These are phyloP conservation scores for Lachancea thermotolerans DNA, from an alignment of 805 yeast species.

Conservation along the genomic window DNA sequence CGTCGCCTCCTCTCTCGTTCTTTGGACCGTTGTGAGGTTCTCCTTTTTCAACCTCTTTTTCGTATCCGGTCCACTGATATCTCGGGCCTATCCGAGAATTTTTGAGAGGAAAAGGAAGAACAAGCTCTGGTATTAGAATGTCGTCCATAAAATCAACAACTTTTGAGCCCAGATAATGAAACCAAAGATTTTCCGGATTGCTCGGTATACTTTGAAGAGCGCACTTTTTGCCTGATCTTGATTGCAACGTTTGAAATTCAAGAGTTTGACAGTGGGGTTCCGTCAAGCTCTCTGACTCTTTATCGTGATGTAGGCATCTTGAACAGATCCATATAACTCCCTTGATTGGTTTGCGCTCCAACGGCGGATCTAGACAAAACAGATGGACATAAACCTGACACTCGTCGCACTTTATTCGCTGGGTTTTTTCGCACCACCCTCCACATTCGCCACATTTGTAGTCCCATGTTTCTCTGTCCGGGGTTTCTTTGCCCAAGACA, in stretches of 20 bases:
- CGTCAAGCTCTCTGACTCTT: not conserved
- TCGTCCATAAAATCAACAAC: slow-evolving; percentile 19
- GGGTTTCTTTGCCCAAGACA: slow-evolving; percentile 11
- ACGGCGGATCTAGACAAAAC: slow-evolving; percentile 81
- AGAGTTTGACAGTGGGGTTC: not conserved
- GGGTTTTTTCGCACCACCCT: slow-evolving; percentile 77
- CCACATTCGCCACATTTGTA: slow-evolving; percentile 57
- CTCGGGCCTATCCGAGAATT: slow-evolving; percentile 19
- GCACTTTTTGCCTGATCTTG: not conserved
- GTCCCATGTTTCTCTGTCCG: slow-evolving; percentile 6
- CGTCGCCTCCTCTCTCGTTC: slow-evolving; percentile 58
- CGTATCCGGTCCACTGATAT: slow-evolving; percentile 28
- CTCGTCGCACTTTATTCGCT: slow-evolving; percentile 73
- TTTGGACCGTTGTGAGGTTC: slow-evolving; percentile 9
- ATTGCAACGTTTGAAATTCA: no score
- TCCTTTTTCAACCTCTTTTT: slow-evolving; percentile 9
- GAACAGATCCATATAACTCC: slow-evolving; percentile 93
- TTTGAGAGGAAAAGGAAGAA: slow-evolving; percentile 26
- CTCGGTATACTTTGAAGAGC: not conserved
- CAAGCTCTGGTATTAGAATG: slow-evolving; percentile 13
- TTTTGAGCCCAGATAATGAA: slow-evolving; percentile 27
- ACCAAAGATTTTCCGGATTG: slow-evolving; percentile 13
- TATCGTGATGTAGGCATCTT: slow-evolving; percentile 50
- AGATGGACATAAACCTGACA: slow-evolving; percentile 70
- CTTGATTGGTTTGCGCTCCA: slow-evolving; percentile 68